Base-by-base conservation (phyloP, 2,329 filamentous ascomycete genomes). In the Fusarium sp. region DNA sequence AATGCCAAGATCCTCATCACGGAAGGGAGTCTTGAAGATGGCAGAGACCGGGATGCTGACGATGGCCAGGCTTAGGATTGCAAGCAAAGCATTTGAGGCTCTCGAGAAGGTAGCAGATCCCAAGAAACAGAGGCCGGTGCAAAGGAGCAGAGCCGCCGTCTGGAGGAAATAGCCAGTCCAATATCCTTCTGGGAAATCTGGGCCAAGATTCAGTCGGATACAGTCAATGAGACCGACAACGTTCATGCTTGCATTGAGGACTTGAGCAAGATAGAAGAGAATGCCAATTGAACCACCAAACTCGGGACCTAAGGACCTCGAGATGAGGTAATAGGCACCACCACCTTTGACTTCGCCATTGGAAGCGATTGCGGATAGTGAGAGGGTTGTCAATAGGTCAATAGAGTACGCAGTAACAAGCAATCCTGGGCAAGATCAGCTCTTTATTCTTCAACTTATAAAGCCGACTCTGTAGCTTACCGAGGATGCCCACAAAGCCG, bases 261-360 rank as follows among this genome's bases (percentile, higher is more conserved):
- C 91, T 70, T 93, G 92, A n/a, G 94, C 93, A n/a, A 97, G 84
- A 78, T 96, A 97, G 80, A 97, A 97, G 15, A 97, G 88, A 25
- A 97, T 86, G 3, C 94, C 94, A 69, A 97, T 97, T 3, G 92
- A 94, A 18, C 94, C 94, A 27, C 94, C 94, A 77, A 97, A 97
- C 76, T 97, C 94, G 9, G 94, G 93, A 0, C 94, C 94, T 6
- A 97, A 83, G 46, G 92, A 95, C 66, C 94, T 88, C 9, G 93
- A 97, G 61, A 97, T 97, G 60, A 97, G 84, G 75, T 95, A 97
- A 78, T 97, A 97, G 40, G 94, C 93, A 54, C 94, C 94, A 16
- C 94, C 94, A 16, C 93, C 94, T 73, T 93, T 90, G 59, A 97
- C 94, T 49, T 94, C 95, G 27, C 94, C 94, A 78, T 97, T 97